phyloP scores from a whole-genome alignment of 352 stramenopile species.

The Pythium sp. region DNA sequence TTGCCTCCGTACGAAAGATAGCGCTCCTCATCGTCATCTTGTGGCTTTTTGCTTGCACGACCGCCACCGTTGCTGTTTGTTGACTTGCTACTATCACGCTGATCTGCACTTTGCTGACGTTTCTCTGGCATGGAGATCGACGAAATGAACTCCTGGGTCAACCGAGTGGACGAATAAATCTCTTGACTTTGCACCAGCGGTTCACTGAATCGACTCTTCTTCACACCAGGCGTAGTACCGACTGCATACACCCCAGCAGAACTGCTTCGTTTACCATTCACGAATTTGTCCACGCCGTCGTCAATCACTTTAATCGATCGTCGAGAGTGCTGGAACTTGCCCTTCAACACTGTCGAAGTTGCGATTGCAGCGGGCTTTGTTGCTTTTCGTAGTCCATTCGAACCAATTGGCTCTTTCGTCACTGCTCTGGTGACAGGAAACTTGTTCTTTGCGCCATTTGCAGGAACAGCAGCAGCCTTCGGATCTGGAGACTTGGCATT shows the following conservation, averaged over 20 bases:
- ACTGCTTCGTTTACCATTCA: conserved; percentile 13
- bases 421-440: not conserved
- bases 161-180: not conserved
- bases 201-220: conserved; percentile 21
- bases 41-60: not conserved
- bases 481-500: conserved; percentile 3
- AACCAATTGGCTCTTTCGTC: conserved; percentile 21
- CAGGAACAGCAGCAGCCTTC: not conserved
- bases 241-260: conserved; percentile 8
- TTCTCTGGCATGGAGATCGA: conserved; percentile 4
- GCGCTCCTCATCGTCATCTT: not conserved
- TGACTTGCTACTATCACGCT: not conserved
- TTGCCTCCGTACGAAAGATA: conserved; percentile 54
- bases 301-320: conserved; percentile 47
- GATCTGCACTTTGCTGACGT: not conserved
- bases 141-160: conserved; percentile 14
- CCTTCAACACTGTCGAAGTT: conserved; percentile 35
- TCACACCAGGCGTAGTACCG: not conserved
- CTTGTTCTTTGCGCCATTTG: conserved; percentile 12
- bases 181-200: conserved; percentile 13
- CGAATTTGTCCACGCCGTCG: conserved; percentile 6
- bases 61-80: not conserved
- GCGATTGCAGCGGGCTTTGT: conserved; percentile 22
- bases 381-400: conserved; percentile 42
- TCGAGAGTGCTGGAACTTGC: conserved; percentile 32